phyloP scores from a whole-genome alignment of 1,139 yeast species.

The Sugiyamaella castrensis region DNA sequence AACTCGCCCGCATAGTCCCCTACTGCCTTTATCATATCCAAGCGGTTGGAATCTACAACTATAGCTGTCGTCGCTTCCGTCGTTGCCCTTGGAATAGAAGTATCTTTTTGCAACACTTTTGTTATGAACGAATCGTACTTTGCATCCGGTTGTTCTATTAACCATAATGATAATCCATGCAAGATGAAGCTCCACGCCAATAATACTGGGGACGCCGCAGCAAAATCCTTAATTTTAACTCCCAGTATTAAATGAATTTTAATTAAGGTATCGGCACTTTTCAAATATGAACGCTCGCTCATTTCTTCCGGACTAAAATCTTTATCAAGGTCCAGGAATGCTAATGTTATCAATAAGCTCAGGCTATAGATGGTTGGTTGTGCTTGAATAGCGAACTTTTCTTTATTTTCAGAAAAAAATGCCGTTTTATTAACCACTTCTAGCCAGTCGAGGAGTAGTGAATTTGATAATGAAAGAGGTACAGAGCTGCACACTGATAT shows the following conservation, averaged over 20 bases:
- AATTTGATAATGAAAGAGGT: constrained; percentile 25
- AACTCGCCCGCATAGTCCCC: constrained; percentile 27
- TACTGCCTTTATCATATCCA: constrained; percentile 15
- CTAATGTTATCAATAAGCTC: constrained; percentile 30
- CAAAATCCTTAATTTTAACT: constrained; percentile 24
- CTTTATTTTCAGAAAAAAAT: constrained; percentile 37
- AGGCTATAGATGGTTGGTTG: constrained; percentile 35
- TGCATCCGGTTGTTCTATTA: constrained; percentile 40
- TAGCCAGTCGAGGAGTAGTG: constrained; percentile 54
- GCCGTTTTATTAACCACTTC: constrained; percentile 45
- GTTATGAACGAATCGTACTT: constrained; percentile 2
- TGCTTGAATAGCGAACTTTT: constrained; percentile 44
- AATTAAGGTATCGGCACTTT: constrained; percentile 44
- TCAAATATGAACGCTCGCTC: constrained; percentile 42
- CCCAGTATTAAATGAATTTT: constrained; percentile 41
- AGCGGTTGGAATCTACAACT: constrained; percentile 12
- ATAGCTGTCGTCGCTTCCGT: constrained; percentile 8
- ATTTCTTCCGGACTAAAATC: constrained; percentile 24
- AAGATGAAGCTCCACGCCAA: constrained; percentile 72
- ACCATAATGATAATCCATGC: constrained; percentile 51
- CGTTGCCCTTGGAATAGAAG: neutral
- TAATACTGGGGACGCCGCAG: constrained; percentile 49
- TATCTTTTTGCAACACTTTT: neutral
- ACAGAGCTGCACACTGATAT: constrained; percentile 31
- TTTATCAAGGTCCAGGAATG: constrained; percentile 35